Evolutionary conservation across 2,329 filamentous ascomycete genomes (phyloP).

Genomic region (Emericellopsis cladophorae): DNA sequence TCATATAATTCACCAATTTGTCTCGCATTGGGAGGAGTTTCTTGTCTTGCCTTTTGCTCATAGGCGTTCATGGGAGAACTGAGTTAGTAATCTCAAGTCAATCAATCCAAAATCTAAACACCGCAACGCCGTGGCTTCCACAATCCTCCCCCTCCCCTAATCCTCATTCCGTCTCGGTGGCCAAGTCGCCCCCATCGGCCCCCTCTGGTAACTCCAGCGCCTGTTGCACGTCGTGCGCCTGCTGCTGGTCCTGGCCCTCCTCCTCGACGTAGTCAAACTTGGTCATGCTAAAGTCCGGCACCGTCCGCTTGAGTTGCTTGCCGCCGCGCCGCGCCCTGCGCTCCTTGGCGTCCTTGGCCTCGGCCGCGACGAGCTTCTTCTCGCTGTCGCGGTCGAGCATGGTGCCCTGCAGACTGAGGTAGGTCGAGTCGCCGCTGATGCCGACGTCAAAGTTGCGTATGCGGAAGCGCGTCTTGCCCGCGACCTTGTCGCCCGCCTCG

Average conservation of each 20-base stretch:
- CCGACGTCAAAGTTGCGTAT: conserved; percentile 79
- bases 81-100: too few species aligned
- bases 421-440: conserved; percentile 61
- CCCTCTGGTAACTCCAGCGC: conserved; percentile 7
- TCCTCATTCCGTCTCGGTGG: too few species aligned
- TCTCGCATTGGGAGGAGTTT: too few species aligned
- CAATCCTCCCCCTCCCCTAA: too few species aligned
- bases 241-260: conserved; percentile 17
- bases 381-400: conserved; percentile 62
- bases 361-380: conserved; percentile 30
- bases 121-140: too few species aligned
- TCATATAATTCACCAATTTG: background rate
- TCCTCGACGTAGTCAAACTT: conserved; percentile 35
- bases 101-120: too few species aligned
- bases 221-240: conserved; percentile 6
- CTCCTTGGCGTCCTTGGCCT: conserved; percentile 28
- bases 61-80: too few species aligned
- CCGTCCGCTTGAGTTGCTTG: conserved; percentile 18
- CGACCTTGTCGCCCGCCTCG: conserved; percentile 53
- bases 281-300: conserved; percentile 45
- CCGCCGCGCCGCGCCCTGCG: conserved; percentile 21
- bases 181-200: background rate
- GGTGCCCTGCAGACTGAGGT: conserved; percentile 80
- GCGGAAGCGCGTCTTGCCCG: conserved; percentile 60
- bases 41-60: too few species aligned